Conservation (phyloP, 495 filamentous ascomycete species). For the Cercophora newfieldiana region DNA sequence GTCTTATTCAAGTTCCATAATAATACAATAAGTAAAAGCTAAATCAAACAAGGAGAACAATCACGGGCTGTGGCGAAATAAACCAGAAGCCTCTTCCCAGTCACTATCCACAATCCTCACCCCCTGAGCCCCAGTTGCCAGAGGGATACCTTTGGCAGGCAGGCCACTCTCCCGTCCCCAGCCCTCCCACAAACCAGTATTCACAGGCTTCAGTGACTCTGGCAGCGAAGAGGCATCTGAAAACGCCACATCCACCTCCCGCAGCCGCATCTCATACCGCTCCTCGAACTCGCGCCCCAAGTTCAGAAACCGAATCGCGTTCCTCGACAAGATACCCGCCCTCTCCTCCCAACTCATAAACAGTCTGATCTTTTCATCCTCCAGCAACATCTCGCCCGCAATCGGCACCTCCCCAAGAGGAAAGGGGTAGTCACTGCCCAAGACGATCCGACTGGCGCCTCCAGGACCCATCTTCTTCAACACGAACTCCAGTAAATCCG, state of each 20-base stretch:
- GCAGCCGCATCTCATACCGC: conserved; percentile 21
- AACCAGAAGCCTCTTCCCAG: neutral
- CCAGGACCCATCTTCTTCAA: conserved; percentile 27
- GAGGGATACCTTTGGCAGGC: neutral
- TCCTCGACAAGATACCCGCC: conserved; percentile 26
- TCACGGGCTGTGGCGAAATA: neutral
- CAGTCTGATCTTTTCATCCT: conserved; percentile 23
- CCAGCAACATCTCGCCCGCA: conserved; percentile 28
- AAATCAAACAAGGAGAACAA: neutral
- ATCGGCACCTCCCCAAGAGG: conserved; percentile 32
- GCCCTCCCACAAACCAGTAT: neutral
- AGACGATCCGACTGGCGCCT: conserved; percentile 21
- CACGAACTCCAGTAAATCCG: conserved; percentile 31
- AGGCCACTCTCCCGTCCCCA: neutral
- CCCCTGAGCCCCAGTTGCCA: neutral
- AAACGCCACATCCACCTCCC: neutral
- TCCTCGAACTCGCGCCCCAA: conserved; percentile 25
- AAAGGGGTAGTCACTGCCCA: conserved; percentile 35
- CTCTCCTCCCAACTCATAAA: conserved; percentile 30
- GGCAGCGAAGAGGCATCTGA: neutral
- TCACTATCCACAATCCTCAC: neutral
- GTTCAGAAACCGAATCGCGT: conserved; percentile 28
- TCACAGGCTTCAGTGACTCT: neutral
- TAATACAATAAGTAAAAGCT: neutral
- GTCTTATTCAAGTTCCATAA: no score